phyloP scores from a whole-genome alignment of 306 rosid species.

The Acmispon strigosus region DNA sequence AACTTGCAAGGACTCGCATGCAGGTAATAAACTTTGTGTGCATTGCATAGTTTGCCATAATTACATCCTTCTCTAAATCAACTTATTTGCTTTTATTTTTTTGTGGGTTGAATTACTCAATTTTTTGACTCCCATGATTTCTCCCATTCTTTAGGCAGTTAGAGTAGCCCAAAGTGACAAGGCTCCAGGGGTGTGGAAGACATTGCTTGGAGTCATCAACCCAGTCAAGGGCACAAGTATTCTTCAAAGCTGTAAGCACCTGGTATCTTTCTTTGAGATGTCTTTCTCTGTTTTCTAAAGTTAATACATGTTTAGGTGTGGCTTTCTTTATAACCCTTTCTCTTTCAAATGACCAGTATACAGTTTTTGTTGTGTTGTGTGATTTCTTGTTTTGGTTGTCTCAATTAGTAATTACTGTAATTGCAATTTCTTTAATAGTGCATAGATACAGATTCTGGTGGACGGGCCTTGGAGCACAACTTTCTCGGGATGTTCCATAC shows the following conservation, averaged over 20 bases:
- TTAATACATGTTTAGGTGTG: neutral
- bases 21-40: constrained; percentile 47
- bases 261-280: neutral
- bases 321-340: neutral
- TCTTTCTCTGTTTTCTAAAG: constrained; percentile 11
- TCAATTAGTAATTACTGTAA: neutral
- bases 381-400: constrained; percentile 9
- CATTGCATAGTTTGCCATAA: neutral
- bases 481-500: constrained; percentile 89
- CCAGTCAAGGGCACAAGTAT: constrained; percentile 40
- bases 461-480: constrained; percentile 99
- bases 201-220: constrained; percentile 57
- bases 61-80: neutral
- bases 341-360: neutral
- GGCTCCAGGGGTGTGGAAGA: constrained; percentile 81
- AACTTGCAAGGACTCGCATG: constrained; percentile 97
- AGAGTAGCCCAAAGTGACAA: constrained; percentile 46
- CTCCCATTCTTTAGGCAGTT: constrained; percentile 53
- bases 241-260: constrained; percentile 47
- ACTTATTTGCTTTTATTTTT: neutral
- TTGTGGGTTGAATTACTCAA: neutral
- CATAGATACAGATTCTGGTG: constrained; percentile 67
- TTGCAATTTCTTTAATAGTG: constrained; percentile 32
- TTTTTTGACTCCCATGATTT: neutral
- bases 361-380: neutral